A percentile compares a stretch with the other conserved stretches of the same genome.
phyloP scores from a whole-genome alignment of 805 yeast genomes.

The Nakazawaea molendinolei region DNA sequence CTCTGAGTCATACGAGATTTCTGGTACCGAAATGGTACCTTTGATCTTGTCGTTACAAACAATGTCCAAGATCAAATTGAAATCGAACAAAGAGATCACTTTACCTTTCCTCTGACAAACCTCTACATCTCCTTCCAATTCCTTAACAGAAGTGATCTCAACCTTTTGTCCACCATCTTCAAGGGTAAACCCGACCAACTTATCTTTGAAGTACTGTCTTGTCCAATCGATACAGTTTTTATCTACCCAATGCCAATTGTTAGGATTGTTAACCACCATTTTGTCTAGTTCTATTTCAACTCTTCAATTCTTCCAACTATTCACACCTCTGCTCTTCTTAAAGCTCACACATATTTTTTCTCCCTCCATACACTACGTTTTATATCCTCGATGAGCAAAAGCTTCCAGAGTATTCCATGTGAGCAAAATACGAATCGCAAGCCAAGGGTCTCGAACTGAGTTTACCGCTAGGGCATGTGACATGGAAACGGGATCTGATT shows the following conservation, averaged over 20 bases:
- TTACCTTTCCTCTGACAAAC: conserved; percentile 97
- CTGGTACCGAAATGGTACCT: conserved; percentile 84
- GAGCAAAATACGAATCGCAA: too few relatives aligned
- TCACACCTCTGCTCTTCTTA: too few relatives aligned
- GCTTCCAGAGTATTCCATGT: too few relatives aligned
- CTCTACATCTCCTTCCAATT: conserved; percentile 92
- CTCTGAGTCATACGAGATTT: conserved; percentile 88
- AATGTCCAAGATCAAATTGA: conserved; percentile 58
- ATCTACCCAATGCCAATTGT: conserved; percentile 99
- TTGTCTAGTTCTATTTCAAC: too few relatives aligned
- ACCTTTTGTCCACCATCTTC: conserved; percentile 25
- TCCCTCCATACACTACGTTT: too few relatives aligned
- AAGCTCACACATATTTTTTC: too few relatives aligned
- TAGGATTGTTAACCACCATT: conserved; percentile 95
- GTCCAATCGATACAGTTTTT: conserved; percentile 95
- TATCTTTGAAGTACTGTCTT: conserved; percentile 60
- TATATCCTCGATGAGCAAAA: too few relatives aligned
- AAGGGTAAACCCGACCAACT: conserved; percentile 42
- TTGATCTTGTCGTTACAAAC: conserved; percentile 43
- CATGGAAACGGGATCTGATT: too few relatives aligned
- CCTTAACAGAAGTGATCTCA: conserved; percentile 38
- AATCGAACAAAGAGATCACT: conserved; percentile 85
- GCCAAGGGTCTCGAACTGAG: too few relatives aligned
- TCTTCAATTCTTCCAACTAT: too few relatives aligned
- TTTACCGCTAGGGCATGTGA: too few relatives aligned